phyloP scores from a whole-genome alignment of 169 alveolate species.

The Fabrea salina region DNA sequence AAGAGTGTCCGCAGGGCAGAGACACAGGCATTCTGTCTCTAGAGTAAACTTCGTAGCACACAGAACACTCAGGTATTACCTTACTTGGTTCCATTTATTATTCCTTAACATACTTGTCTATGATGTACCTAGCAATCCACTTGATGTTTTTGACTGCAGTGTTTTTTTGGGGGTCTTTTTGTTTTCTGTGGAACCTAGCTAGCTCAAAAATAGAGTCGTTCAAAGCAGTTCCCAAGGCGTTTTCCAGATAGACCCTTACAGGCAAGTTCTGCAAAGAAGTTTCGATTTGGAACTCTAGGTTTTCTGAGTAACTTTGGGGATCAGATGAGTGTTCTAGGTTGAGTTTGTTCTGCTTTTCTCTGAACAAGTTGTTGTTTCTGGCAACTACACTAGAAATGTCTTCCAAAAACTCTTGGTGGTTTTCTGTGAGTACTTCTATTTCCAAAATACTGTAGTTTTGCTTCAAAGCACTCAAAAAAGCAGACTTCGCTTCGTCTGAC shows the following conservation, averaged over 20 bases:
- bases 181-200: background rate
- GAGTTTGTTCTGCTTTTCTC: background rate
- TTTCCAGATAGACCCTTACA: conserved; percentile 26
- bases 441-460: background rate
- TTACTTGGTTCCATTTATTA: no score
- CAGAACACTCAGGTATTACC: background rate
- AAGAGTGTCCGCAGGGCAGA: background rate
- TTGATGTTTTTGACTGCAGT: conserved; percentile 21
- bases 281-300: background rate
- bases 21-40: background rate
- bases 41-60: background rate
- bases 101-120: background rate
- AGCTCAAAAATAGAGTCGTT: conserved; percentile 5
- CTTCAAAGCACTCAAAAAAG: background rate
- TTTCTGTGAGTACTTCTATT: background rate
- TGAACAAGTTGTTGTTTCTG: background rate
- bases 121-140: background rate
- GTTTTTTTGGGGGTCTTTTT: conserved; percentile 15
- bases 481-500: background rate
- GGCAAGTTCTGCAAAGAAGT: background rate
- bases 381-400: background rate
- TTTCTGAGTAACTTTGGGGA: background rate
- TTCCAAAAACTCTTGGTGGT: background rate
- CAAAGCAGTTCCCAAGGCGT: conserved; percentile 22
- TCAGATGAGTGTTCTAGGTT: background rate